Evolutionary conservation across 2,329 filamentous ascomycete species (phyloP).

Genomic region (Calonectria leucothoes): DNA sequence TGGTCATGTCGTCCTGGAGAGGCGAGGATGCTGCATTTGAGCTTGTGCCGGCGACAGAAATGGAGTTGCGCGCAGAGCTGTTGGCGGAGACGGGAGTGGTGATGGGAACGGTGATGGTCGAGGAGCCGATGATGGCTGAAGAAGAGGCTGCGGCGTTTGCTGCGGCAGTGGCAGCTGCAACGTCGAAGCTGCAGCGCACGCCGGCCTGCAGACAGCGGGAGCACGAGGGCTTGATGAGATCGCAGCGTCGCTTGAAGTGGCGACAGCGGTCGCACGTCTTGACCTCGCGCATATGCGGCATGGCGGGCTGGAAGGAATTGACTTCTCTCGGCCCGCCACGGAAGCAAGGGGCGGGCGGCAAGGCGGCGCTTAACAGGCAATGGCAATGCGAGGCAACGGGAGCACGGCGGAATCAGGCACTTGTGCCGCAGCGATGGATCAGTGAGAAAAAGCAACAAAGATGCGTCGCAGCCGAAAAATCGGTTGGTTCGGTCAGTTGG

Average conservation of each 20-base stretch:
- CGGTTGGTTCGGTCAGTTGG: conserved; percentile 14
- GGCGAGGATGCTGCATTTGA: conserved; percentile 28
- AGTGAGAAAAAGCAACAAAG: conserved; percentile 12
- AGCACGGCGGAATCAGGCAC: neutral
- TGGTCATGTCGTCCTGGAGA: conserved; percentile 25
- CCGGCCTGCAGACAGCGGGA: conserved; percentile 48
- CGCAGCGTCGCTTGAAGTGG: conserved; percentile 51
- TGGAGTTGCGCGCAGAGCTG: conserved; percentile 5
- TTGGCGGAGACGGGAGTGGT: conserved; percentile 7
- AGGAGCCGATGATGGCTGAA: conserved; percentile 5
- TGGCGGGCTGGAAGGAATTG: conserved; percentile 26
- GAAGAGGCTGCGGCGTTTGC: conserved; percentile 28
- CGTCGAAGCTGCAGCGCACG: conserved; percentile 48
- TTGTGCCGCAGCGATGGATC: conserved; percentile 4
- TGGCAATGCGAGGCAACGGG: conserved; percentile 1
- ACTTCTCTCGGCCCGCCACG: conserved; percentile 26
- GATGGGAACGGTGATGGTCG: conserved; percentile 29
- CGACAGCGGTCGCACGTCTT: conserved; percentile 52
- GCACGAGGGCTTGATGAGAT: conserved; percentile 49
- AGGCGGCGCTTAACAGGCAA: conserved; percentile 5
- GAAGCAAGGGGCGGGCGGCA: conserved; percentile 9
- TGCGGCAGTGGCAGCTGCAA: conserved; percentile 28
- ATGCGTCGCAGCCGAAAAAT: conserved; percentile 7
- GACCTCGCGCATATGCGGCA: conserved; percentile 49
- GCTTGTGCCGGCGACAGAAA: conserved; percentile 5